Evolutionary conservation across 2,329 filamentous ascomycete species (phyloP).

Genomic region (Pleoardoris graminearum): DNA sequence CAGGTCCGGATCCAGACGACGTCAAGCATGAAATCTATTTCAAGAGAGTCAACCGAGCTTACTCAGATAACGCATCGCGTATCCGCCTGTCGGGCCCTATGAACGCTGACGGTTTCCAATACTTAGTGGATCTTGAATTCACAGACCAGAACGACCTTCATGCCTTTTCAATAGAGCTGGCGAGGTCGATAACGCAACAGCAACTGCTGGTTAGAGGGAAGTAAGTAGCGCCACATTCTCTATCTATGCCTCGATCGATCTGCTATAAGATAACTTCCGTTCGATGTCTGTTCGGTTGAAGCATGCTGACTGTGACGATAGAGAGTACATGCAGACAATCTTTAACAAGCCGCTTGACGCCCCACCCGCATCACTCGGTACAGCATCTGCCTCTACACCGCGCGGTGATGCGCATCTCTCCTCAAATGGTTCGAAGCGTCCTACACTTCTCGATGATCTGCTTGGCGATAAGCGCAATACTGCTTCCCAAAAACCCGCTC

Average conservation of each 20-base stretch:
- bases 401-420: neutral
- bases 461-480: neutral
- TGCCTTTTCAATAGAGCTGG: conserved; percentile 13
- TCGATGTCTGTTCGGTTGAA: neutral
- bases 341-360: neutral
- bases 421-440: neutral
- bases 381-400: no score
- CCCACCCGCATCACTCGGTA: neutral
- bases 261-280: no score
- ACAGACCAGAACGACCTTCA: conserved; percentile 10
- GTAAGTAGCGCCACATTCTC: neutral
- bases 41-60: conserved; percentile 15
- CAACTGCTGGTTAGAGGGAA: neutral
- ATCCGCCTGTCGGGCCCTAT: conserved; percentile 27
- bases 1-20: neutral
- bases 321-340: neutral
- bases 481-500: neutral
- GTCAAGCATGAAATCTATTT: conserved; percentile 10
- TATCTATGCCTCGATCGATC: neutral
- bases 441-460: neutral
- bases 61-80: conserved; percentile 19
- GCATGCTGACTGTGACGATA: conserved; percentile 7
- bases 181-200: neutral
- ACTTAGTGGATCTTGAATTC: conserved; percentile 31
- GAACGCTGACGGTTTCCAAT: conserved; percentile 6